These are phyloP conservation scores for Sarcodon sp. DNA, from an alignment of 768 basidiomycete genomes.

Conservation along the genomic window DNA sequence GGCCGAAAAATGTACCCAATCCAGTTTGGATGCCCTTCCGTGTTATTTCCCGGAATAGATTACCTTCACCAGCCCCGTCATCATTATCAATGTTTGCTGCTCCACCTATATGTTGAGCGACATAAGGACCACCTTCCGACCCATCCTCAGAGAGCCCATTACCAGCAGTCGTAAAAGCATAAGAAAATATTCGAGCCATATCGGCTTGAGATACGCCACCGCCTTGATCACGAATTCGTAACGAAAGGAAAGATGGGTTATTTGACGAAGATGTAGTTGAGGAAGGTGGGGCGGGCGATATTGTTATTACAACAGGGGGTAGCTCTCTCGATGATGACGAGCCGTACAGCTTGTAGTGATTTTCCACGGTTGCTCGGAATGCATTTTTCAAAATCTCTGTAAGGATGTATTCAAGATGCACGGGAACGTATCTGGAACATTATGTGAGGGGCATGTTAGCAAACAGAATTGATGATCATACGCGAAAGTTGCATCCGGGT, in stretches of 20 bases:
- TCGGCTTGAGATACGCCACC: slow-evolving; percentile 70
- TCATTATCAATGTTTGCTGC: slow-evolving; percentile 37
- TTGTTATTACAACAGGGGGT: slow-evolving; percentile 59
- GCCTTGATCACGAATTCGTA: slow-evolving; percentile 77
- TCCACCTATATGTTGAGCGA: slow-evolving; percentile 67
- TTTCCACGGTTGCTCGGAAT: slow-evolving; percentile 81
- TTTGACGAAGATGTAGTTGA: slow-evolving; percentile 2
- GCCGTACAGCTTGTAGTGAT: slow-evolving; percentile 34
- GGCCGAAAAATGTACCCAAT: slow-evolving; percentile 80
- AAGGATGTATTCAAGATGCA: slow-evolving; percentile 84
- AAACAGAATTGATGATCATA: slow-evolving; percentile 12
- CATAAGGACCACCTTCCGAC: slow-evolving; percentile 57
- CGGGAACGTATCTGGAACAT: slow-evolving; percentile 60
- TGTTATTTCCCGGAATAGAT: slow-evolving; percentile 69
- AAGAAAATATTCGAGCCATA: slow-evolving; percentile 76
- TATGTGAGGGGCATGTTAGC: neutral
- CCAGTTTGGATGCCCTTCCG: slow-evolving; percentile 67
- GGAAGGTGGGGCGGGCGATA: slow-evolving; percentile 38
- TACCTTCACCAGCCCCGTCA: slow-evolving; percentile 22
- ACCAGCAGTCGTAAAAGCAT: slow-evolving; percentile 77
- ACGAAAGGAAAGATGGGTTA: slow-evolving; percentile 42
- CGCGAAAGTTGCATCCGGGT: slow-evolving; percentile 63
- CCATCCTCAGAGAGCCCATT: slow-evolving; percentile 18
- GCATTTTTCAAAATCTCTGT: slow-evolving; percentile 89
- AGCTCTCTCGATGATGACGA: slow-evolving; percentile 22